These are phyloP conservation scores for Pseudogymnoascus sp. DNA, from an alignment of 2,329 filamentous ascomycete species.

Conservation along the genomic window DNA sequence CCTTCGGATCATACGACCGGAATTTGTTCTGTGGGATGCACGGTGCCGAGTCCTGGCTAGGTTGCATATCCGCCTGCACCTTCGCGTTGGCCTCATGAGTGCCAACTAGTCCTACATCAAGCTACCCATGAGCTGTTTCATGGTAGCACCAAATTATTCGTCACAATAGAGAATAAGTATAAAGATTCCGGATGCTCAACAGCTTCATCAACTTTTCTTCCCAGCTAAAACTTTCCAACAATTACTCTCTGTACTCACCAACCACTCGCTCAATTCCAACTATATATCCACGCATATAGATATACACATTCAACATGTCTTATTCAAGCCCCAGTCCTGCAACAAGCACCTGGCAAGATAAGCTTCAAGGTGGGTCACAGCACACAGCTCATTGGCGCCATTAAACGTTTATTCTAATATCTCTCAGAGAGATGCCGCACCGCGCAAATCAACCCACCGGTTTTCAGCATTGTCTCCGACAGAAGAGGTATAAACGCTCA, in stretches of 20 bases:
- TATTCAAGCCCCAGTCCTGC: constrained; percentile 24
- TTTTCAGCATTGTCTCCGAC: constrained; percentile 68
- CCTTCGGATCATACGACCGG: constrained; percentile 7
- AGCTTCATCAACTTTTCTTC: constrained; percentile 1
- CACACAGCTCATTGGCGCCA: constrained; percentile 22
- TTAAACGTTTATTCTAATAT: constrained; percentile 20
- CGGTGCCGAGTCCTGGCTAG: constrained; percentile 6
- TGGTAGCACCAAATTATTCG: constrained; percentile 3
- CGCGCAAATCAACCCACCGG: constrained; percentile 46
- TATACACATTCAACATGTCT: constrained; percentile 22
- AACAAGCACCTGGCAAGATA: constrained; percentile 32
- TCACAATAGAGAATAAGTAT: constrained; percentile 7
- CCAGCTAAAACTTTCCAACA: not conserved
- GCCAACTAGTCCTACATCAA: constrained; percentile 2
- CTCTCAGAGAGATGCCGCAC: constrained; percentile 50
- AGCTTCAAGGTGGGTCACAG: constrained; percentile 31
- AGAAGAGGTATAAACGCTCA: constrained; percentile 53
- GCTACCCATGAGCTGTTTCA: constrained; percentile 10
- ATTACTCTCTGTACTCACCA: not conserved
- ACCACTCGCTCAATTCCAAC: not conserved
- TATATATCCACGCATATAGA: not conserved
- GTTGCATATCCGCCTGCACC: constrained; percentile 10
- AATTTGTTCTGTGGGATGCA: constrained; percentile 11
- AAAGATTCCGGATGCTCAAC: constrained; percentile 2
- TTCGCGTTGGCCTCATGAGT: constrained; percentile 9